Evolutionary conservation across 495 filamentous ascomycete genomes (phyloP).

Genomic region (Aspergillus sclerotiicarbonarius): DNA sequence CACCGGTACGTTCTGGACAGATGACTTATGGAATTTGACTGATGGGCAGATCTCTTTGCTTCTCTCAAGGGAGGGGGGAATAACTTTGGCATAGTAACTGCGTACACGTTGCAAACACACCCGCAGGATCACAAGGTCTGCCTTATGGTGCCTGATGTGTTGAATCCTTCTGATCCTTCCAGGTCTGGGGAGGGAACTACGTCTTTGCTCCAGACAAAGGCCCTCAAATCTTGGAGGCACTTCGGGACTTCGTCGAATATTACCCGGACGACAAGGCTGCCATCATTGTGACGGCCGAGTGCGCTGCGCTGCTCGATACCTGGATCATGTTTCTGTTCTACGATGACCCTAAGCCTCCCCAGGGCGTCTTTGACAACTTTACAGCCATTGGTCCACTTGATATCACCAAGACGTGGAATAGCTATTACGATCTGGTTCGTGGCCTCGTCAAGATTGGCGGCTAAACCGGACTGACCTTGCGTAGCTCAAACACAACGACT

Average conservation of each 20-base stretch:
- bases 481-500: conserved; percentile 38
- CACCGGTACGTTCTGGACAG: conserved; percentile 23
- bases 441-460: conserved; percentile 1
- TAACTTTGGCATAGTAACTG: conserved; percentile 64
- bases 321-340: conserved; percentile 66
- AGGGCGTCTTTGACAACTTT: conserved; percentile 56
- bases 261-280: conserved; percentile 52
- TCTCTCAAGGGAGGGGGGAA: conserved; percentile 57
- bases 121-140: conserved; percentile 28
- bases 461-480: neutral
- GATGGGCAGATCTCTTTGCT: conserved; percentile 48
- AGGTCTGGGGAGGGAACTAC: conserved; percentile 55
- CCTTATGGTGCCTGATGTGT: neutral
- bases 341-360: conserved; percentile 54
- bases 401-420: conserved; percentile 50
- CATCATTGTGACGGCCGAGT: conserved; percentile 54
- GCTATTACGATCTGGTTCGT: conserved; percentile 50
- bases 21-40: neutral
- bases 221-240: conserved; percentile 40
- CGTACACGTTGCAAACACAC: conserved; percentile 50
- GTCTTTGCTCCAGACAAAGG: conserved; percentile 45
- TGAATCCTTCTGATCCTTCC: neutral
- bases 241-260: conserved; percentile 52
- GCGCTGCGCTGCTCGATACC: conserved; percentile 48
- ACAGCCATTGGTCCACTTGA: conserved; percentile 46